Percentiles rank a stretch among this genome's conserved stretches.
These are phyloP conservation scores for Alternaria novae-zelandiae DNA, from an alignment of 2,329 filamentous ascomycete genomes.

Conservation along the genomic window DNA sequence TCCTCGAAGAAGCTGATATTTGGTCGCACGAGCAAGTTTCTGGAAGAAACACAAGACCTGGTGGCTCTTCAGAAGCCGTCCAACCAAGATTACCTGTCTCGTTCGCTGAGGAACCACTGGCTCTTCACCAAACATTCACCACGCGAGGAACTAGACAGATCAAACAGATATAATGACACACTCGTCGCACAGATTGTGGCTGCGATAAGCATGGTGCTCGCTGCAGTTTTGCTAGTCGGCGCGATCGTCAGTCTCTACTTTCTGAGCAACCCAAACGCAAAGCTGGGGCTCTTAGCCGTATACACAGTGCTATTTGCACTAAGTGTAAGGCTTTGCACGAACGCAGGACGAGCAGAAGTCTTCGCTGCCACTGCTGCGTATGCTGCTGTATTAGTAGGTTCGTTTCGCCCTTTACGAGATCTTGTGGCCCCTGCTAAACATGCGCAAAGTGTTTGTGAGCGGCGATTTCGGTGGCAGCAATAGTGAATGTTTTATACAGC, in stretches of 20 bases:
- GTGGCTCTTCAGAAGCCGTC: background rate
- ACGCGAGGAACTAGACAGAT: background rate
- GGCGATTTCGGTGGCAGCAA: constrained; percentile 20
- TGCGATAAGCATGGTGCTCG: background rate
- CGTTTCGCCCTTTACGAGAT: background rate
- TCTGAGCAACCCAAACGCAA: constrained; percentile 13
- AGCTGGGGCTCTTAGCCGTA: constrained; percentile 25
- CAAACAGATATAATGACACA: background rate
- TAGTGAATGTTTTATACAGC: background rate
- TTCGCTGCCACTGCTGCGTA: constrained; percentile 34
- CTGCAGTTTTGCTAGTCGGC: constrained; percentile 28
- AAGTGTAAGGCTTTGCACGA: constrained; percentile 27
- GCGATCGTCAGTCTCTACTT: constrained; percentile 29
- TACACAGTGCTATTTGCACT: constrained; percentile 30
- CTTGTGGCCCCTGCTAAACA: background rate
- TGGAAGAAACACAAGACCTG: background rate
- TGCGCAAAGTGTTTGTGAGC: constrained; percentile 22
- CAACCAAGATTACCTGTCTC: background rate
- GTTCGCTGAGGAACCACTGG: background rate
- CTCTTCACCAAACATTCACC: background rate
- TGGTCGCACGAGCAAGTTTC: background rate
- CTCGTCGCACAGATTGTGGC: background rate
- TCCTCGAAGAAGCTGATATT: background rate
- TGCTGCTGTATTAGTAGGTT: constrained; percentile 25
- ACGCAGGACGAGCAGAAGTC: constrained; percentile 27